phyloP scores from a whole-genome alignment of 2,329 filamentous ascomycete genomes.

The Diaporthe sp. region DNA sequence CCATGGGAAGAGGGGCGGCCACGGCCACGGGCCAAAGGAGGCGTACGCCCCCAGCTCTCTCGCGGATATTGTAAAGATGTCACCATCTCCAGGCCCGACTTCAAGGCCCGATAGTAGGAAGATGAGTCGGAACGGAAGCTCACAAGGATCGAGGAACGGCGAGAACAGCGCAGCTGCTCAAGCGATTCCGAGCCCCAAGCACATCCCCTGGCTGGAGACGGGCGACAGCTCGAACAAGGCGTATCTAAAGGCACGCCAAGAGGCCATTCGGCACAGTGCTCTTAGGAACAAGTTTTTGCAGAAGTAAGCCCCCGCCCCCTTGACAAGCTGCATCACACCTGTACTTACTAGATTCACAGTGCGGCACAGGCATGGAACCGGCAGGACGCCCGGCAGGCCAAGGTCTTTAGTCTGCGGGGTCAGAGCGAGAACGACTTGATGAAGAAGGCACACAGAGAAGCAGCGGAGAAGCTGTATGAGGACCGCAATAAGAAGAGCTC shows the following conservation, averaged over 20 bases:
- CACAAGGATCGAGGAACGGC: constrained; percentile 72
- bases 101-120: constrained; percentile 72
- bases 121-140: constrained; percentile 73
- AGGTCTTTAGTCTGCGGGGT: constrained; percentile 91
- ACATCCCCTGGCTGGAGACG: constrained; percentile 97
- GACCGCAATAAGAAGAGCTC: constrained; percentile 83
- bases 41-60: constrained; percentile 80
- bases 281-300: constrained; percentile 97
- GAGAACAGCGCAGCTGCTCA: constrained; percentile 87
- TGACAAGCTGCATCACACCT: too few species aligned
- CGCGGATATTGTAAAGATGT: constrained; percentile 96
- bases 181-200: constrained; percentile 87
- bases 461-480: constrained; percentile 91
- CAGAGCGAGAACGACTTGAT: constrained; percentile 98
- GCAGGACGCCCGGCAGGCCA: constrained; percentile 95
- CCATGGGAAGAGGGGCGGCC: constrained; percentile 89
- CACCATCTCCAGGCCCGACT: constrained; percentile 81
- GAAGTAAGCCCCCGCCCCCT: constrained; percentile 68
- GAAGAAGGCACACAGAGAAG: constrained; percentile 96
- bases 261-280: constrained; percentile 97
- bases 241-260: constrained; percentile 93
- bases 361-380: constrained; percentile 99
- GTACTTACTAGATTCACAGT: constrained; percentile 57
- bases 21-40: constrained; percentile 79
- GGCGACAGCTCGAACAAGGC: constrained; percentile 91